A percentile compares a stretch with the other conserved stretches of the same genome.
Evolutionary conservation across 179 eudicot species (phyloP).

Genomic region (Nepenthes alata): DNA sequence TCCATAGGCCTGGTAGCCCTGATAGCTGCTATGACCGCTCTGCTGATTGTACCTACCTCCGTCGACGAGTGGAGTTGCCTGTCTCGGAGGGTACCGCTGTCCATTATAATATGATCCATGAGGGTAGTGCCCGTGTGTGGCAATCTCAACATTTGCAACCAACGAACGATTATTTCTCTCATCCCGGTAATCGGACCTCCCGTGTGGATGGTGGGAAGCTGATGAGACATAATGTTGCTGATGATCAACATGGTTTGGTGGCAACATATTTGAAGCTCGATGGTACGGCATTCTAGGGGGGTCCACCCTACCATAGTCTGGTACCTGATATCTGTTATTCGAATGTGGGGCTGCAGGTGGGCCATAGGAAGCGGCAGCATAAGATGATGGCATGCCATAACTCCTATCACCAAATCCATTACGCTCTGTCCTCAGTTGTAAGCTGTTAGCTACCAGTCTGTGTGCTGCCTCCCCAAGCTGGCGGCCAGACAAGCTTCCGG

Average conservation of each 20-base stretch:
- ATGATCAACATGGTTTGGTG: constrained; percentile 7
- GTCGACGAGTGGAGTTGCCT: constrained; percentile 12
- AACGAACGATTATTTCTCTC: constrained; percentile 16
- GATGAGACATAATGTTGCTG: constrained; percentile 21
- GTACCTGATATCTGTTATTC: constrained; percentile 18
- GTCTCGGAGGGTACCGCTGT: constrained; percentile 15
- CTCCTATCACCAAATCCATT: constrained; percentile 19
- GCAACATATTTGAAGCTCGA: constrained; percentile 11
- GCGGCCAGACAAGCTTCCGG: constrained; percentile 52
- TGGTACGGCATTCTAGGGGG: constrained; percentile 16
- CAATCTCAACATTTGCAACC: constrained; percentile 10
- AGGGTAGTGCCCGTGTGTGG: constrained; percentile 26
- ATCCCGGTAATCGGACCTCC: constrained; percentile 1
- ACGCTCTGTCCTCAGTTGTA: constrained; percentile 32
- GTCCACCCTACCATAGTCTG: constrained; percentile 12
- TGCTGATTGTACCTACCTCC: constrained; percentile 25
- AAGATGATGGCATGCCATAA: constrained; percentile 10
- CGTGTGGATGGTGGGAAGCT: constrained; percentile 18
- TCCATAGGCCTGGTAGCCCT: constrained; percentile 25
- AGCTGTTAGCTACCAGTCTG: constrained; percentile 65
- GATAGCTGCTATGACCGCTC: constrained; percentile 15
- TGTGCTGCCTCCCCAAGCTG: constrained; percentile 90
- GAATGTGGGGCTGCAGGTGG: constrained; percentile 13
- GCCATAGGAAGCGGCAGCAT: constrained; percentile 10
- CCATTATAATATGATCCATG: constrained; percentile 20